A percentile compares a stretch with the other conserved stretches of the same genome.
Conservation (phyloP, 176 grass and related monocot genomes). For the Phragmites australis region DNA sequence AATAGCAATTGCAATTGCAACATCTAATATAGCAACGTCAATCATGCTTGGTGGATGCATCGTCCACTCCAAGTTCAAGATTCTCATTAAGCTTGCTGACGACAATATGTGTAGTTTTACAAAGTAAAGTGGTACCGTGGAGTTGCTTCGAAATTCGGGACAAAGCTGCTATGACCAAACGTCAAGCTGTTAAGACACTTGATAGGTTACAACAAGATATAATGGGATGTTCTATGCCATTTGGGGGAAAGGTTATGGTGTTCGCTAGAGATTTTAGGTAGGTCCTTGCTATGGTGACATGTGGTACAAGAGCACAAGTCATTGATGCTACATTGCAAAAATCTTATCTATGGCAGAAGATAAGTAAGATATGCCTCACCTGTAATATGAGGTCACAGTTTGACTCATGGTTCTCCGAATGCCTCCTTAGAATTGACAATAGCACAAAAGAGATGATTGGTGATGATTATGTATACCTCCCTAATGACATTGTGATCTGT, state of each 20-base stretch:
- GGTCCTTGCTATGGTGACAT: neutral
- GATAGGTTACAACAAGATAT: neutral
- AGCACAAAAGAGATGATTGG: neutral
- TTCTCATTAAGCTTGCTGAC: neutral
- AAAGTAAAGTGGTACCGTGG: neutral
- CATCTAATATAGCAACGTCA: neutral
- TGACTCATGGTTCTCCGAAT: neutral
- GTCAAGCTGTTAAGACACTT: neutral
- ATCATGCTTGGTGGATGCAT: neutral
- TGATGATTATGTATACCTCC: neutral
- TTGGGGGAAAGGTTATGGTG: neutral
- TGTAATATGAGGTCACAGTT: neutral
- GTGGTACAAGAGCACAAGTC: neutral
- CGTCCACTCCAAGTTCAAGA: neutral
- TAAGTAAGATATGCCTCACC: neutral
- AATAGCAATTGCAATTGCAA: neutral
- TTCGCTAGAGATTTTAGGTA: neutral
- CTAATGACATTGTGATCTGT: neutral
- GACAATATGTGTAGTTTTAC: neutral
- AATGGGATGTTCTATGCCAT: neutral
- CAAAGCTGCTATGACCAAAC: neutral
- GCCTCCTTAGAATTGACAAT: neutral
- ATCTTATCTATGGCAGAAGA: neutral
- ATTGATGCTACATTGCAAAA: neutral
- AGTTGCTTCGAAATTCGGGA: neutral